A percentile compares a stretch with the other conserved stretches of the same genome.
Conservation (phyloP, 352 stramenopile species). For the Pilasporangium apinafurcum region DNA sequence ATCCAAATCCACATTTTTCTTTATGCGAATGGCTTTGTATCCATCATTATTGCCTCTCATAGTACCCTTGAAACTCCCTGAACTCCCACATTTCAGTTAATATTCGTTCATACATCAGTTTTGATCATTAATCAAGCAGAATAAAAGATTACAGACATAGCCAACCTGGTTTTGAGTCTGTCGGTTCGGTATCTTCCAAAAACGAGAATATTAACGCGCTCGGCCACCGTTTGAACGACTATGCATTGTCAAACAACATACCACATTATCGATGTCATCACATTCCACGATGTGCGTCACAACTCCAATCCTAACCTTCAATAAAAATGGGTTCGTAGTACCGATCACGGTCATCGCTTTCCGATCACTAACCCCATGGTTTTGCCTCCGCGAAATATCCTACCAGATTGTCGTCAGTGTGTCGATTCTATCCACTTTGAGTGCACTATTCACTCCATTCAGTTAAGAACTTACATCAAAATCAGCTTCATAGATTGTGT, state of each 20-base stretch:
- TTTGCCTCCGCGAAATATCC: slow-evolving; percentile 51
- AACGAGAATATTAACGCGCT: slow-evolving; percentile 80
- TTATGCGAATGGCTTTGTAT: slow-evolving; percentile 45
- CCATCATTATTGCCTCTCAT: slow-evolving; percentile 28
- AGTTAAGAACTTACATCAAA: slow-evolving; percentile 47
- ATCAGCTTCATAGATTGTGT: slow-evolving; percentile 80
- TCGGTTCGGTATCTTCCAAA: slow-evolving; percentile 22
- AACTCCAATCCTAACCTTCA: slow-evolving; percentile 43
- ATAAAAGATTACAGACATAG: neutral
- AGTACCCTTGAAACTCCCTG: no score
- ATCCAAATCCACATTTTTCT: slow-evolving; percentile 42
- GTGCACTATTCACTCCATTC: slow-evolving; percentile 3
- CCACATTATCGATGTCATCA: neutral
- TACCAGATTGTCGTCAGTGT: slow-evolving; percentile 6
- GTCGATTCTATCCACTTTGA: neutral
- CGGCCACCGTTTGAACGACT: slow-evolving; percentile 73
- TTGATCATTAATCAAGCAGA: no score
- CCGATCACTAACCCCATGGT: slow-evolving; percentile 30
- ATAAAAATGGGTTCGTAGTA: slow-evolving; percentile 85
- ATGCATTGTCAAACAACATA: neutral
- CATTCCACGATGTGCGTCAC: neutral
- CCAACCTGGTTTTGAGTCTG: slow-evolving; percentile 9
- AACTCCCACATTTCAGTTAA: no score
- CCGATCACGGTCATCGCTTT: slow-evolving; percentile 62
- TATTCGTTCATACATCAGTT: no score